These are phyloP conservation scores for Boeremia lycopersici DNA, from an alignment of 2,329 filamentous ascomycete genomes.

Conservation along the genomic window DNA sequence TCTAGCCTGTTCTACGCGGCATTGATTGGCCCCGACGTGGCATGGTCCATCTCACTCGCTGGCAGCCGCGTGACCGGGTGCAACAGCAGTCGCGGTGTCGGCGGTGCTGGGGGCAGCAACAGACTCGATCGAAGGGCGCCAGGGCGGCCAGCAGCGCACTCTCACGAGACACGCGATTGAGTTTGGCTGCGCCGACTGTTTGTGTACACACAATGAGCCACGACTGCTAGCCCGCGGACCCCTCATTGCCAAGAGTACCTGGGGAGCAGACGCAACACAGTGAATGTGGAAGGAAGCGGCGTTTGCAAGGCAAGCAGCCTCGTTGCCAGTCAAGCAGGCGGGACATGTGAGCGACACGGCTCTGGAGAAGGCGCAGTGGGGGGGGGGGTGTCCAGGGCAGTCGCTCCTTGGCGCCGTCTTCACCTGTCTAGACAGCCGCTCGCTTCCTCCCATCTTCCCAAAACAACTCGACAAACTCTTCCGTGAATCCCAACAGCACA, in stretches of 20 bases:
- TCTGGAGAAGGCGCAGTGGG: constrained; percentile 32
- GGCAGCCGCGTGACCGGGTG: constrained; percentile 36
- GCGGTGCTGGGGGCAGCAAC: neutral
- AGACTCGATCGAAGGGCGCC: neutral
- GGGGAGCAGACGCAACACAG: neutral
- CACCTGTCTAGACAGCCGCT: constrained; percentile 31
- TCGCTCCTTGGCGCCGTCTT: constrained; percentile 22
- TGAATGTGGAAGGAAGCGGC: neutral
- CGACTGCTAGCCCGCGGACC: constrained; percentile 11
- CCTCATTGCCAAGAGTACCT: constrained; percentile 17
- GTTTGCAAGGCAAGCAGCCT: constrained; percentile 5
- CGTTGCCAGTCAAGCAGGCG: constrained; percentile 7
- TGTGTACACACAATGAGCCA: constrained; percentile 13
- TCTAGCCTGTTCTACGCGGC: constrained; percentile 41
- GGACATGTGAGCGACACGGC: constrained; percentile 24
- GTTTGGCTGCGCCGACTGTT: constrained; percentile 3
- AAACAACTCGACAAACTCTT: constrained; percentile 35
- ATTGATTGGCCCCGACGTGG: constrained; percentile 38
- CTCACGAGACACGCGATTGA: neutral
- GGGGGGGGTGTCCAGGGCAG: constrained; percentile 29
- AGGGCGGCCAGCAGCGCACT: neutral
- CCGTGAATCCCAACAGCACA: constrained; percentile 32
- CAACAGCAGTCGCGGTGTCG: constrained; percentile 16
- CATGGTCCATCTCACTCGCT: constrained; percentile 23
- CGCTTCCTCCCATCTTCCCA: constrained; percentile 32